Percentiles rank a stretch among this genome's conserved stretches.
Evolutionary conservation across 768 basidiomycete genomes (phyloP).

Genomic region (Phanerochaete carnosa): DNA sequence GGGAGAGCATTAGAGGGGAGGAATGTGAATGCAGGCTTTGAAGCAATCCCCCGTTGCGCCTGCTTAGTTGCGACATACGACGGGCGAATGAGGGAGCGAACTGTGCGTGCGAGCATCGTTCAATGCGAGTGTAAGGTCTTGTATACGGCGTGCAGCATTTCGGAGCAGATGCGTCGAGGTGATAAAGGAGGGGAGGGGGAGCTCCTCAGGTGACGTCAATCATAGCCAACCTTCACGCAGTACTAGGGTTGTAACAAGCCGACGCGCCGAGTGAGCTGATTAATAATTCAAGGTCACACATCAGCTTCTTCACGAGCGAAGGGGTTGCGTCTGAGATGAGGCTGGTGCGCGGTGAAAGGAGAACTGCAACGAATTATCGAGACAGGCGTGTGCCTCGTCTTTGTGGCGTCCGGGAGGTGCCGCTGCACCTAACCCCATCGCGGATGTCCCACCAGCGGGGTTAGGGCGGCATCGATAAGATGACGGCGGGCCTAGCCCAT

Average conservation of each 20-base stretch:
- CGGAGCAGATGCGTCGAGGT: too few relatives aligned
- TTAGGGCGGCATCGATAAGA: constrained; percentile 3
- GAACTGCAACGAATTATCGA: too few relatives aligned
- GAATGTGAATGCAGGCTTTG: constrained; percentile 15
- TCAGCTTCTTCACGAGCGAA: too few relatives aligned
- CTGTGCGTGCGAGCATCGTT: background rate
- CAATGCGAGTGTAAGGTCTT: background rate
- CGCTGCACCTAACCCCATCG: background rate
- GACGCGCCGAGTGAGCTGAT: background rate
- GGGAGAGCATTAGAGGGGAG: constrained; percentile 30
- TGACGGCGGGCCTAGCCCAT: background rate
- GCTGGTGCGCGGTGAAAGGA: too few relatives aligned
- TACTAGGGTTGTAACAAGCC: background rate
- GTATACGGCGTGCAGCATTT: background rate
- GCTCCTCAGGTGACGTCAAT: background rate
- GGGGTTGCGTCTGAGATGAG: too few relatives aligned
- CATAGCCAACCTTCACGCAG: background rate
- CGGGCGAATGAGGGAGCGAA: background rate
- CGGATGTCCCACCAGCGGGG: background rate
- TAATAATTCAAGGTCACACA: too few relatives aligned
- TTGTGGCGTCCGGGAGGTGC: background rate
- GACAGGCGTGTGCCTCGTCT: background rate
- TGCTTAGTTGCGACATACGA: background rate
- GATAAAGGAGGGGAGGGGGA: background rate
- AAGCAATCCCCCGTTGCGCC: background rate